A percentile compares a stretch with the other conserved stretches of the same genome.
These are phyloP conservation scores for Citrullus colocynthis DNA, from an alignment of 306 rosid genomes.

Conservation along the genomic window DNA sequence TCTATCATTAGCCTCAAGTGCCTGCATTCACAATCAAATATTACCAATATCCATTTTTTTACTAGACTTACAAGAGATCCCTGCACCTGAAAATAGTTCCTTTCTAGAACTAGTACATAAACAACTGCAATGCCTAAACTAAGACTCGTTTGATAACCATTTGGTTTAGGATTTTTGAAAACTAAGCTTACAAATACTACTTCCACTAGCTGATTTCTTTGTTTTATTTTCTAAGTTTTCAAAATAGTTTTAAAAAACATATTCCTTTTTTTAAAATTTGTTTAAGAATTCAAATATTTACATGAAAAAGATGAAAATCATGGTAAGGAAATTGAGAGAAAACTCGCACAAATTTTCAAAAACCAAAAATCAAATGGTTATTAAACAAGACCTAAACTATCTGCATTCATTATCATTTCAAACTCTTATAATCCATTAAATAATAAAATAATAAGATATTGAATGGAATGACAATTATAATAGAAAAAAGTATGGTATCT, in stretches of 20 bases:
- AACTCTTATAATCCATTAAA: background rate
- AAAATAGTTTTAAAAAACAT: too few species aligned
- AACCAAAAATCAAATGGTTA: too few species aligned
- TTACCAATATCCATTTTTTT: background rate
- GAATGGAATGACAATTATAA: background rate
- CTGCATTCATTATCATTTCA: background rate
- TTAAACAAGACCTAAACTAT: background rate
- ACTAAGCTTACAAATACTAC: too few species aligned
- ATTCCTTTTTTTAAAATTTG: too few species aligned
- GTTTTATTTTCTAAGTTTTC: too few species aligned
- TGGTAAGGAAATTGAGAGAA: too few species aligned
- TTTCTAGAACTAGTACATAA: background rate
- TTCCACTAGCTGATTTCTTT: too few species aligned
- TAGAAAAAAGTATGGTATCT: slow-evolving; percentile 1
- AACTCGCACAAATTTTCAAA: too few species aligned
- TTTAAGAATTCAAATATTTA: too few species aligned
- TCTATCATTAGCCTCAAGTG: background rate
- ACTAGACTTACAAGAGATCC: background rate
- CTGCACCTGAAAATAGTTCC: background rate
- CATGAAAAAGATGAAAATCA: too few species aligned
- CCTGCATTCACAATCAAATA: background rate
- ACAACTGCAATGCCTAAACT: background rate
- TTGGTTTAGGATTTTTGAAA: too few species aligned
- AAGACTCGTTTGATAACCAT: too few species aligned
- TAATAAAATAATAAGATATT: background rate